Percentiles rank a stretch among this genome's conserved stretches.
phyloP scores from a whole-genome alignment of 164 flowering plant genomes.

The Vitis riparia region DNA sequence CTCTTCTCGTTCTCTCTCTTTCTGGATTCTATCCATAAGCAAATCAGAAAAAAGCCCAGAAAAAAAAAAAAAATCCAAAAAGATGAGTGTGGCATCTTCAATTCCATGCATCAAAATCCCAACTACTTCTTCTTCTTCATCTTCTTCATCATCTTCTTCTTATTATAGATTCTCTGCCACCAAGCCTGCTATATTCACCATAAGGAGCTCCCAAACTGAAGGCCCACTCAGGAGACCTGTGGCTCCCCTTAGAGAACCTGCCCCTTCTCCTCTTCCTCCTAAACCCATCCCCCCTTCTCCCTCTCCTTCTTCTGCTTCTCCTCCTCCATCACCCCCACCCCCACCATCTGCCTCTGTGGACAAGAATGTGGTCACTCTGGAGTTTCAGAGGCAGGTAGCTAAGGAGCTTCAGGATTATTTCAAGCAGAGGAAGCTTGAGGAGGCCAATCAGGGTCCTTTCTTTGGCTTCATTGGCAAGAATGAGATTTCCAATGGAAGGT shows the following conservation, averaged over 20 bases:
- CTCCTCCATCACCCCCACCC: slow-evolving; percentile 25
- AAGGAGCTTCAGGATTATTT: slow-evolving; percentile 94
- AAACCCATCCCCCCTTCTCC: slow-evolving; percentile 53
- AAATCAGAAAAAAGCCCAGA: neutral
- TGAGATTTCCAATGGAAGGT: slow-evolving; percentile 95
- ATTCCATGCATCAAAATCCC: slow-evolving; percentile 56
- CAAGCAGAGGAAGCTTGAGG: slow-evolving; percentile 85
- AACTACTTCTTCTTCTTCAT: slow-evolving; percentile 22
- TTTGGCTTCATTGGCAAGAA: slow-evolving; percentile 87
- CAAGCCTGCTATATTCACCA: slow-evolving; percentile 29
- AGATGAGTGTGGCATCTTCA: slow-evolving; percentile 69
- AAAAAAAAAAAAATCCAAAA: slow-evolving; percentile 3
- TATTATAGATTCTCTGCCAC: slow-evolving; percentile 33
- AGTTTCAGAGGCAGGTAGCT: slow-evolving; percentile 92
- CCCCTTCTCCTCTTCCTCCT: slow-evolving; percentile 20
- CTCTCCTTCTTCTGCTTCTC: slow-evolving; percentile 25
- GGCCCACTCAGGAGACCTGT: slow-evolving; percentile 84
- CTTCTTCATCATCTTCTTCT: slow-evolving; percentile 34
- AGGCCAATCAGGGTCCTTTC: slow-evolving; percentile 80
- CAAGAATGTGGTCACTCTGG: slow-evolving; percentile 60
- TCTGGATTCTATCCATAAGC: neutral
- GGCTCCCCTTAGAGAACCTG: slow-evolving; percentile 38
- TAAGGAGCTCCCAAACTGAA: slow-evolving; percentile 75
- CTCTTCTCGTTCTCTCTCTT: slow-evolving; percentile 6
- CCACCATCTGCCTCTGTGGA: slow-evolving; percentile 19